Evolutionary conservation across 352 stramenopile genomes (phyloP).

Genomic region (Globisporangium apiculatum): DNA sequence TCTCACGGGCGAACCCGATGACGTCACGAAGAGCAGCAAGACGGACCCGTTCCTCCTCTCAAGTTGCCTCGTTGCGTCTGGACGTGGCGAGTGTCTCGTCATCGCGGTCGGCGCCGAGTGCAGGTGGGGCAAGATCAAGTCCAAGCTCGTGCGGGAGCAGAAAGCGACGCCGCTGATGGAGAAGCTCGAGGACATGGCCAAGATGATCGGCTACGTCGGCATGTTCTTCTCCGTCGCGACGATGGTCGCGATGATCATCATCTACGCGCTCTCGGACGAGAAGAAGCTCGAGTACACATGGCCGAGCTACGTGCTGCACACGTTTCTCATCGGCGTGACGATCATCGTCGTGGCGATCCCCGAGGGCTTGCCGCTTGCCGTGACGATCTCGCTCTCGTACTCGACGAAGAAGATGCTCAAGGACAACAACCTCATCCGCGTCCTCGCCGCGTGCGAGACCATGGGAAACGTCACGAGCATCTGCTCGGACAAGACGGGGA

Average conservation of each 20-base stretch:
- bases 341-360: conserved; percentile 94
- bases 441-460: conserved; percentile 96
- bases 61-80: conserved; percentile 70
- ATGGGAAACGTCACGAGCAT: conserved; percentile 99
- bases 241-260: conserved; percentile 83
- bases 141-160: conserved; percentile 84
- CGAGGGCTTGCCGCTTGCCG: conserved; percentile 90
- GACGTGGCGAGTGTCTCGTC: conserved; percentile 69
- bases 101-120: conserved; percentile 76
- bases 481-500: conserved; percentile 97
- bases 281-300: conserved; percentile 62
- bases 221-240: conserved; percentile 83
- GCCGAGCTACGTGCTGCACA: conserved; percentile 87
- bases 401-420: conserved; percentile 97
- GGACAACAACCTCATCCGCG: conserved; percentile 97
- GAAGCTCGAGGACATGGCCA: conserved; percentile 90
- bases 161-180: conserved; percentile 89
- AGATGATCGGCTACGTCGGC: conserved; percentile 83
- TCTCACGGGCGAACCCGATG: conserved; percentile 94
- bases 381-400: conserved; percentile 94
- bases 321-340: conserved; percentile 92
- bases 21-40: conserved; percentile 76
- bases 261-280: conserved; percentile 55
- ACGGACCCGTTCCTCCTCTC: conserved; percentile 87
- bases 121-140: conserved; percentile 89